phyloP scores from a whole-genome alignment of 352 stramenopile species.

The Globisporangium orthogonon region DNA sequence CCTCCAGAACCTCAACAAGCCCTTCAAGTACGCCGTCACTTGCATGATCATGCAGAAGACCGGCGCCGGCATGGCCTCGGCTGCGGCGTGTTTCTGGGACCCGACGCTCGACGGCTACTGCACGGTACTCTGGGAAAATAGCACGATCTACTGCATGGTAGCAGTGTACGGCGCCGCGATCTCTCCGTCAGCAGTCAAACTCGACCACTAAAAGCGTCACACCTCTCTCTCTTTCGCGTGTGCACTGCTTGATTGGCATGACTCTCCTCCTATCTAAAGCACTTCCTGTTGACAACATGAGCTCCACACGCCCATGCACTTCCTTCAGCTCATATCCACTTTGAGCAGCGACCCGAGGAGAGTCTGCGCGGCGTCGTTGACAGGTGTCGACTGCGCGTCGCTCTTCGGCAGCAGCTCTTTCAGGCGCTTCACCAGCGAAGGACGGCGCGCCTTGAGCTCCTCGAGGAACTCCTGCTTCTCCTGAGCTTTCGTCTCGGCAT shows the following conservation, averaged over 20 bases:
- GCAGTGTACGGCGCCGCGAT: constrained; percentile 79
- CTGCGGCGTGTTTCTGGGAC: constrained; percentile 75
- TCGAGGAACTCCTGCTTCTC: constrained; percentile 41
- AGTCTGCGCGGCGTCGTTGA: constrained; percentile 44
- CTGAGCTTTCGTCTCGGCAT: constrained; percentile 23
- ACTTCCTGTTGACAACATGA: not conserved
- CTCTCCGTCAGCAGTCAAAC: constrained; percentile 68
- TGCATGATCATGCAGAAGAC: constrained; percentile 87
- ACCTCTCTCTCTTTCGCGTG: no score
- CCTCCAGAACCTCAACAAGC: constrained; percentile 84
- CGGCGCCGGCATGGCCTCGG: constrained; percentile 58
- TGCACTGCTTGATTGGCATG: not conserved
- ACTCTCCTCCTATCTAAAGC: not conserved
- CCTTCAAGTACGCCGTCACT: constrained; percentile 82
- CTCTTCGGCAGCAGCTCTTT: constrained; percentile 19
- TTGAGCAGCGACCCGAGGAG: constrained; percentile 39
- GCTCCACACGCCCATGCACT: not conserved
- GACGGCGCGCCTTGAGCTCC: constrained; percentile 27
- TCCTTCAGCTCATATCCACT: constrained; percentile 9
- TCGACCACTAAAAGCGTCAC: constrained; percentile 34
- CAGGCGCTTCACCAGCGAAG: constrained; percentile 29
- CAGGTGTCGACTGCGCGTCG: constrained; percentile 15
- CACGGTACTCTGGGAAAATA: constrained; percentile 83
- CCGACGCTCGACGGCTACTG: constrained; percentile 71
- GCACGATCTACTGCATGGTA: constrained; percentile 79